phyloP scores from a whole-genome alignment of 2,329 filamentous ascomycete species.

The Xylariaceae sp. region DNA sequence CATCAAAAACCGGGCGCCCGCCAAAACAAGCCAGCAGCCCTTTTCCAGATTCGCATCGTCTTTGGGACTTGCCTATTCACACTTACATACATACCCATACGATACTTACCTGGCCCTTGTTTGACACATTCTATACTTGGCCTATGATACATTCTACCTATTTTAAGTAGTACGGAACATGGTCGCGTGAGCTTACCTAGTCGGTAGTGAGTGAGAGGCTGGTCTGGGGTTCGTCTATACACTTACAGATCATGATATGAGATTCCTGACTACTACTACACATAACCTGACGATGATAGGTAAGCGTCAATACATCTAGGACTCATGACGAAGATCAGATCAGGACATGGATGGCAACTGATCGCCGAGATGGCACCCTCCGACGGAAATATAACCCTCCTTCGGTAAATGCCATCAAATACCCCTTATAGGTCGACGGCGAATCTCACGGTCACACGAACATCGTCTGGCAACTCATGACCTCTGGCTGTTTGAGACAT shows the following conservation, averaged over 20 bases:
- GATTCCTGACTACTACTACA: neutral
- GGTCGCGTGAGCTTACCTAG: neutral
- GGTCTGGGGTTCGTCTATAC: neutral
- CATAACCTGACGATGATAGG: neutral
- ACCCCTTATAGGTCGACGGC: neutral
- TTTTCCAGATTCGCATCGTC: too few species aligned
- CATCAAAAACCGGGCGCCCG: neutral
- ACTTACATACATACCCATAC: too few species aligned
- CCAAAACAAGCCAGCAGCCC: neutral
- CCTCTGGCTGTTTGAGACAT: neutral
- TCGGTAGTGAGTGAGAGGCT: neutral
- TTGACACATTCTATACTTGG: too few species aligned
- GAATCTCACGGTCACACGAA: neutral
- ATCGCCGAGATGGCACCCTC: neutral
- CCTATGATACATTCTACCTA: too few species aligned
- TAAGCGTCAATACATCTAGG: neutral
- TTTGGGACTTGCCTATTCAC: too few species aligned
- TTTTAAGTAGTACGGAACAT: too few species aligned
- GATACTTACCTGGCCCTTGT: too few species aligned
- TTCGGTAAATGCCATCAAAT: neutral
- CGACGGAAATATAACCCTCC: neutral
- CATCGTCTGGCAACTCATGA: neutral
- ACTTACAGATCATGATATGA: neutral
- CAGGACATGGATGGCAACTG: neutral
- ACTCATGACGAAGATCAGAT: neutral